A percentile compares a stretch with the other conserved stretches of the same genome.
These are phyloP conservation scores for Mangifera indica DNA, from an alignment of 345 rosid species.

Conservation along the genomic window DNA sequence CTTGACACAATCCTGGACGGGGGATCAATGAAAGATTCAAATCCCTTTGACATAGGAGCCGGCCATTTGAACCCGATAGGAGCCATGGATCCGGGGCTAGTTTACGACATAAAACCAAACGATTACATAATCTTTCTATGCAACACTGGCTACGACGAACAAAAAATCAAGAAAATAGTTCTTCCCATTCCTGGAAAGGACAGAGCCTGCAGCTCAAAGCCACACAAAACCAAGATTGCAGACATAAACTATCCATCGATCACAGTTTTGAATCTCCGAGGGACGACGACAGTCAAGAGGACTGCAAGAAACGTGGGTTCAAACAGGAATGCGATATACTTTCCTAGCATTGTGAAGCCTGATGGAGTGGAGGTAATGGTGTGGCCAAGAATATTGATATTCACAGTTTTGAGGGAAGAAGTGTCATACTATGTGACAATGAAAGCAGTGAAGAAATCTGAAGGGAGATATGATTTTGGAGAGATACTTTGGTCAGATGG, in stretches of 20 bases:
- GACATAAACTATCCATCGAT: conserved; percentile 68
- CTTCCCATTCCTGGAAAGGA: conserved; percentile 23
- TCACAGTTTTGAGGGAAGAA: conserved; percentile 37
- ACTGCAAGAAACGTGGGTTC: conserved; percentile 52
- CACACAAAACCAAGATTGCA: conserved; percentile 24
- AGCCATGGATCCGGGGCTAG: conserved; percentile 72
- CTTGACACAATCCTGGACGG: conserved; percentile 38
- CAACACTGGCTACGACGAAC: conserved; percentile 50
- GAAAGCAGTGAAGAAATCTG: conserved; percentile 37
- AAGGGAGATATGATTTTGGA: conserved; percentile 61
- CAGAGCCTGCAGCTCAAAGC: conserved; percentile 23
- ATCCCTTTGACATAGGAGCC: conserved; percentile 59
- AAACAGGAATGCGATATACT: conserved; percentile 39
- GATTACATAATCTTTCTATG: conserved; percentile 66
- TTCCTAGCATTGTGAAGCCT: conserved; percentile 36
- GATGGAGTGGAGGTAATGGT: conserved; percentile 55
- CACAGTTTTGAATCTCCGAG: conserved; percentile 42
- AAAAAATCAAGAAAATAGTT: conserved; percentile 27
- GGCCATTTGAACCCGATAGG: conserved; percentile 61
- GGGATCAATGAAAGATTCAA: conserved; percentile 34
- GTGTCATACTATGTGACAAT: conserved; percentile 48
- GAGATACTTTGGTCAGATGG: conserved; percentile 68
- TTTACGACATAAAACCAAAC: conserved; percentile 46
- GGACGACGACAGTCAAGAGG: conserved; percentile 46
- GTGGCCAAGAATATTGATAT: conserved; percentile 56